Percentiles rank a stretch among this genome's conserved stretches.
phyloP scores from a whole-genome alignment of 148 eudicot genomes.

The Nepenthes gracilis region DNA sequence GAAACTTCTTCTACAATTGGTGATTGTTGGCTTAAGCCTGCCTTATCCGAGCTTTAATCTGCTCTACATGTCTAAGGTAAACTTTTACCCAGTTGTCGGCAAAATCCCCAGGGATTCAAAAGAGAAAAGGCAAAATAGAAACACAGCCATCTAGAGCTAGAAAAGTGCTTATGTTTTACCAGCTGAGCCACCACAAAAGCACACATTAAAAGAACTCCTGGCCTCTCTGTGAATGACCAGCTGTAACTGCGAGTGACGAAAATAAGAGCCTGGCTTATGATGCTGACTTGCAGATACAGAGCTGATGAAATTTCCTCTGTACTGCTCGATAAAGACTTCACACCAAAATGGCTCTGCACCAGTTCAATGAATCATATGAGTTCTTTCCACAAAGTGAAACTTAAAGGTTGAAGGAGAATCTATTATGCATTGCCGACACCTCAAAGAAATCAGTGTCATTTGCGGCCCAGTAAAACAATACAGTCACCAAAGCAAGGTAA shows the following conservation, averaged over 20 bases:
- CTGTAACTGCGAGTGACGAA: slow-evolving; percentile 76
- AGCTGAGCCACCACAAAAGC: slow-evolving; percentile 67
- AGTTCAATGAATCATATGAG: neutral
- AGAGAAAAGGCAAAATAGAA: neutral
- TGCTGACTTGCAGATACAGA: slow-evolving; percentile 73
- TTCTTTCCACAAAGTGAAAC: neutral
- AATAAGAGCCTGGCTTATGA: slow-evolving; percentile 76
- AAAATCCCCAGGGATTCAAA: neutral
- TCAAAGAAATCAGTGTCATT: slow-evolving; percentile 43
- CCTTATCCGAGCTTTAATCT: too few relatives aligned
- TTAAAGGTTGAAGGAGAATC: neutral
- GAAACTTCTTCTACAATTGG: too few relatives aligned
- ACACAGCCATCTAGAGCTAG: slow-evolving; percentile 1
- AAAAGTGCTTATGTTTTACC: slow-evolving; percentile 20
- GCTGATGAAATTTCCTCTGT: slow-evolving; percentile 58
- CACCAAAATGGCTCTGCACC: slow-evolving; percentile 38
- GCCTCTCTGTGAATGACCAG: slow-evolving; percentile 74
- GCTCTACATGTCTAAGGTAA: too few relatives aligned
- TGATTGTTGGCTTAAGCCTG: too few relatives aligned
- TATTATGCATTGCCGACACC: slow-evolving; percentile 20
- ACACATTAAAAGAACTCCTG: slow-evolving; percentile 51
- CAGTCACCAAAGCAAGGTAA: slow-evolving; percentile 65
- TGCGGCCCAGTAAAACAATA: slow-evolving; percentile 61
- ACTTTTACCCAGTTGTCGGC: too few relatives aligned
- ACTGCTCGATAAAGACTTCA: slow-evolving; percentile 36